These are phyloP conservation scores for Cyberlindnera subsufficiens DNA, from an alignment of 805 yeast species.

Conservation along the genomic window DNA sequence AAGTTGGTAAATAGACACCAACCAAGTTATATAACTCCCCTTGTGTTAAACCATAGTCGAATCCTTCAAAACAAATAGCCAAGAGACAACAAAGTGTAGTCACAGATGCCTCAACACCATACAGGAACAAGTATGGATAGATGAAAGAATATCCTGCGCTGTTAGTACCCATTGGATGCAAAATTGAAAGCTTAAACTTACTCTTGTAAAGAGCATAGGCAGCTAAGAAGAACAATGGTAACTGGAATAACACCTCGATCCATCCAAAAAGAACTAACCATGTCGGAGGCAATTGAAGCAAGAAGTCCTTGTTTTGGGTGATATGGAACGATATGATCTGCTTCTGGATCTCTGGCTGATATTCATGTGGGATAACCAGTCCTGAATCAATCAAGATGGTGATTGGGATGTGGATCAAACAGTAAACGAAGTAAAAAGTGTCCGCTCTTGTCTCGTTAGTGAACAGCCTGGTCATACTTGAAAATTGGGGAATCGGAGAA, in stretches of 20 bases:
- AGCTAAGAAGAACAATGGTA: constrained; percentile 66
- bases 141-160: constrained; percentile 18
- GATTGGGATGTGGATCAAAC: constrained; percentile 65
- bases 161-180: constrained; percentile 5
- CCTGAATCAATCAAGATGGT: constrained; percentile 72
- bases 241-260: constrained; percentile 68
- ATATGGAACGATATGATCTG: constrained; percentile 55
- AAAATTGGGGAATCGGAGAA: too few species aligned
- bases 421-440: constrained; percentile 44
- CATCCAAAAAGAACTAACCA: constrained; percentile 75
- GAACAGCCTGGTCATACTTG: constrained; percentile 8
- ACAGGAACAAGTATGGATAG: constrained; percentile 45
- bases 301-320: constrained; percentile 60
- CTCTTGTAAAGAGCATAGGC: constrained; percentile 29
- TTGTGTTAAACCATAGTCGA: constrained; percentile 25
- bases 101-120: constrained; percentile 78
- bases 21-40: constrained; percentile 38
- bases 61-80: constrained; percentile 35
- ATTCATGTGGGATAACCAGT: constrained; percentile 53
- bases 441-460: constrained; percentile 24
- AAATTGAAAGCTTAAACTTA: constrained; percentile 17
- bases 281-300: constrained; percentile 49
- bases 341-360: constrained; percentile 43
- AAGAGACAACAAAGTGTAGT: constrained; percentile 72
- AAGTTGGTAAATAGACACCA: constrained; percentile 63